These are phyloP conservation scores for Neolentinus lepideus DNA, from an alignment of 1,284 basidiomycete genomes.

Conservation along the genomic window DNA sequence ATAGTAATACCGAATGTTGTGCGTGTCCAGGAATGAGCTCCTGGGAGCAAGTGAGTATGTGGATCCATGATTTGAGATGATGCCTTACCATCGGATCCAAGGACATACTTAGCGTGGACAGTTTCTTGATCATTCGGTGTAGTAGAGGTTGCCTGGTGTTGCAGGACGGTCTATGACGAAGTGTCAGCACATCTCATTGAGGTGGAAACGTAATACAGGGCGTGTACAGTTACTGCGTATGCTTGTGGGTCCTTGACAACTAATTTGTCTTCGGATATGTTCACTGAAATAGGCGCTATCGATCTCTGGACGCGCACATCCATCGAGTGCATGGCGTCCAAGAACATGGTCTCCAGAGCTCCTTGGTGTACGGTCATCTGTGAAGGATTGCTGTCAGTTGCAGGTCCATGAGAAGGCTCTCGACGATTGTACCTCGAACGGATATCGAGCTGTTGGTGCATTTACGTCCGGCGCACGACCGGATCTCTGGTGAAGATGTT, in stretches of 20 bases:
- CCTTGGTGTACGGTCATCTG: constrained; percentile 60
- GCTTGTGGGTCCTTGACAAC: constrained; percentile 22
- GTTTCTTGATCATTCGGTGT: constrained; percentile 28
- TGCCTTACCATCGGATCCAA: constrained; percentile 43
- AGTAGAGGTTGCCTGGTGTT: constrained; percentile 20
- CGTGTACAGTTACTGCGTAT: constrained; percentile 24
- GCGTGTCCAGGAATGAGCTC: constrained; percentile 80
- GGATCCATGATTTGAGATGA: not conserved
- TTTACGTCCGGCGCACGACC: constrained; percentile 52
- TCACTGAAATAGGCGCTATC: constrained; percentile 21
- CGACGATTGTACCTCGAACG: constrained; percentile 27
- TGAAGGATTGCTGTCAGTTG: not conserved
- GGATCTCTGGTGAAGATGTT: constrained; percentile 35
- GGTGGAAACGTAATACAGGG: not conserved
- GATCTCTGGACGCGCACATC: constrained; percentile 27
- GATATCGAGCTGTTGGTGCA: constrained; percentile 24
- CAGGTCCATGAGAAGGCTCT: not conserved
- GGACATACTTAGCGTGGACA: constrained; percentile 45
- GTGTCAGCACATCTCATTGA: not conserved
- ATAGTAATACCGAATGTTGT: constrained; percentile 58
- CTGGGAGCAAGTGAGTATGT: constrained; percentile 15
- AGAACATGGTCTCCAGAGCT: constrained; percentile 46
- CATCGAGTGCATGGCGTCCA: constrained; percentile 20
- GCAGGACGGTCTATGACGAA: constrained; percentile 26
- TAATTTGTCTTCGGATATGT: constrained; percentile 22